Evolutionary conservation across 1,284 basidiomycete genomes (phyloP).

Genomic region (Porodaedalea pini): DNA sequence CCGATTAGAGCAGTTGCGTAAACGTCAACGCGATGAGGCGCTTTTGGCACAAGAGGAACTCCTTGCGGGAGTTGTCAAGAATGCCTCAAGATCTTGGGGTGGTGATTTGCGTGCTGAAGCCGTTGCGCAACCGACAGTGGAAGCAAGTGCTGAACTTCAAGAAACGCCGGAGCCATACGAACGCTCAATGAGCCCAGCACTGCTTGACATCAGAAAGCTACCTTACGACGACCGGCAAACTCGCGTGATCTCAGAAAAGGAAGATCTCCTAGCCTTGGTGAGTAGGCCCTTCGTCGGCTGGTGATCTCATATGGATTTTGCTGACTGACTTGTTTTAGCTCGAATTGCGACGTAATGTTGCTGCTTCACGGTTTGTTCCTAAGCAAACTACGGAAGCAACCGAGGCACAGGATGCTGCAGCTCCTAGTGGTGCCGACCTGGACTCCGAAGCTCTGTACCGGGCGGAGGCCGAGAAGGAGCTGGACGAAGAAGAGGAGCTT

Average conservation of each 20-base stretch:
- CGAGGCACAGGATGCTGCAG: conserved; percentile 44
- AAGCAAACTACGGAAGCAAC: conserved; percentile 55
- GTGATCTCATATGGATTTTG: conserved; percentile 11
- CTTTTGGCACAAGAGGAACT: conserved; percentile 89
- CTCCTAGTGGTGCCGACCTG: conserved; percentile 70
- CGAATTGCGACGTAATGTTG: conserved; percentile 71
- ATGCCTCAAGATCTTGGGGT: conserved; percentile 43
- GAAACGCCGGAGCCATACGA: conserved; percentile 76
- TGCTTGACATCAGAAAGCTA: conserved; percentile 69
- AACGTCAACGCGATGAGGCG: conserved; percentile 93
- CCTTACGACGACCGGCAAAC: conserved; percentile 75
- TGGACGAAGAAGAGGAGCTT: conserved; percentile 93
- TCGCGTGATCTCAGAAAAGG: conserved; percentile 67
- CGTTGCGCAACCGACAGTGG: not conserved
- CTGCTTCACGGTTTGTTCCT: conserved; percentile 81
- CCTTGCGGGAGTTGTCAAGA: conserved; percentile 70
- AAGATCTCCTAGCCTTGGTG: conserved; percentile 67
- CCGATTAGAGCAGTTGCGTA: conserved; percentile 91
- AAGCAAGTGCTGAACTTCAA: conserved; percentile 30
- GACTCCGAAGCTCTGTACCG: conserved; percentile 83
- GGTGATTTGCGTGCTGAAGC: conserved; percentile 41
- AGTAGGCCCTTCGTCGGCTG: conserved; percentile 29
- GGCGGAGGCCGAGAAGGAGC: conserved; percentile 84
- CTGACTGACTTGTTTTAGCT: conserved; percentile 44
- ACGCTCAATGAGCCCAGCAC: conserved; percentile 76